phyloP scores from a whole-genome alignment of 495 filamentous ascomycete species.

The Podospora didyma region DNA sequence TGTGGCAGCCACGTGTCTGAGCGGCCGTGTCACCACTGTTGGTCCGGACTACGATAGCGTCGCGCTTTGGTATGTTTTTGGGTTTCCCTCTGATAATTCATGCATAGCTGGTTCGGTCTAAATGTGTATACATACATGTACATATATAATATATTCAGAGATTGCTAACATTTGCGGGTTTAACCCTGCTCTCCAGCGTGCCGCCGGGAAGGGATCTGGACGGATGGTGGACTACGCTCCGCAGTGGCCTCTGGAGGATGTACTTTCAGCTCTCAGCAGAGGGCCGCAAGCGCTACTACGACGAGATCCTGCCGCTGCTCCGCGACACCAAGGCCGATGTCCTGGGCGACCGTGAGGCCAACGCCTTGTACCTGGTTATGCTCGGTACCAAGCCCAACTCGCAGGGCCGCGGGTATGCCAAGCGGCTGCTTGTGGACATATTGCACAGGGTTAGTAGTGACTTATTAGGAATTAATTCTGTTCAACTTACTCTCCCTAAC shows the following conservation, averaged over 20 bases:
- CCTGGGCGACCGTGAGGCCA: conserved; percentile 59
- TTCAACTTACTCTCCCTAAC: conserved; percentile 8
- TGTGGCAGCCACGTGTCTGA: conserved; percentile 65
- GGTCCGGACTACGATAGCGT: conserved; percentile 72
- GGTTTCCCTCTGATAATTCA: neutral
- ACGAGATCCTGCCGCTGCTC: conserved; percentile 71
- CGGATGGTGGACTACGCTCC: conserved; percentile 62
- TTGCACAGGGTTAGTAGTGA: conserved; percentile 50
- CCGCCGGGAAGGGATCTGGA: conserved; percentile 71
- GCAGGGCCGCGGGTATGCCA: conserved; percentile 65
- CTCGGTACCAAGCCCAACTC: conserved; percentile 65
- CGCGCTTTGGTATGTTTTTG: conserved; percentile 62
- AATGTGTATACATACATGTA: neutral
- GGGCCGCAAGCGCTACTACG: conserved; percentile 67
- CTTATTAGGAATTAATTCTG: too few species aligned
- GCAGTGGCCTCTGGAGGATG: conserved; percentile 68
- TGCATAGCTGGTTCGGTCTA: too few species aligned
- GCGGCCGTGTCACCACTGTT: conserved; percentile 65
- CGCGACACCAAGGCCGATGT: conserved; percentile 65
- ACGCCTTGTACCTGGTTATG: conserved; percentile 74
- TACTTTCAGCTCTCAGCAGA: conserved; percentile 66
- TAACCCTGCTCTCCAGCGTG: conserved; percentile 51
- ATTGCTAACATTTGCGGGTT: neutral
- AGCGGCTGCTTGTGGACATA: conserved; percentile 62
- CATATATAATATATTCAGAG: neutral